Percentiles rank a stretch among this genome's conserved stretches.
Evolutionary conservation across 257 asterid species (phyloP).

Genomic region (Paraleonurus japonicus): DNA sequence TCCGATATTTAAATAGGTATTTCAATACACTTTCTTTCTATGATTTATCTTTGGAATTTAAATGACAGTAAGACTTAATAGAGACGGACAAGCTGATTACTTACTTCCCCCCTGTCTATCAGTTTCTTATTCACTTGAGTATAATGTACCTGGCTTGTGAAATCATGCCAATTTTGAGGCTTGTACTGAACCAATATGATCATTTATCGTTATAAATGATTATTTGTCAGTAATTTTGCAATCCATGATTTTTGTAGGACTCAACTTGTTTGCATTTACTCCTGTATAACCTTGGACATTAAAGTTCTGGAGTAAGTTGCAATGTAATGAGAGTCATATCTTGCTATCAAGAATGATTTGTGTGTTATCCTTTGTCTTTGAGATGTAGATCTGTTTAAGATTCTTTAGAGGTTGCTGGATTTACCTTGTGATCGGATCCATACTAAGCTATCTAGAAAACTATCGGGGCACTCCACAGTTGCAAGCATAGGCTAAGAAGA

Average conservation of each 20-base stretch:
- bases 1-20: background rate
- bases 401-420: background rate
- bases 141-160: conserved; percentile 14
- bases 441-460: background rate
- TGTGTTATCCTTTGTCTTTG: conserved; percentile 6
- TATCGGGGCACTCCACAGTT: background rate
- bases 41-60: conserved; percentile 7
- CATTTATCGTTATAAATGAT: conserved; percentile 4
- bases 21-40: background rate
- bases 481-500: background rate
- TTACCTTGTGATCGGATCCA: conserved; percentile 8
- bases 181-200: conserved; percentile 11
- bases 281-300: background rate
- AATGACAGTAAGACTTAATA: background rate
- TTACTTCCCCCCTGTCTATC: conserved; percentile 3
- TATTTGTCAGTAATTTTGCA: background rate
- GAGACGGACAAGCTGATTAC: conserved; percentile 7
- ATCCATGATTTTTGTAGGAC: background rate
- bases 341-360: conserved; percentile 11
- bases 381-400: conserved; percentile 1
- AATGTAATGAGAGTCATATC: background rate
- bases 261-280: background rate
- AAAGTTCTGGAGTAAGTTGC: background rate
- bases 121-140: background rate
- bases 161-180: conserved; percentile 6